Conservation (phyloP, 495 filamentous ascomycete genomes). For the Neurospora tetraspora region DNA sequence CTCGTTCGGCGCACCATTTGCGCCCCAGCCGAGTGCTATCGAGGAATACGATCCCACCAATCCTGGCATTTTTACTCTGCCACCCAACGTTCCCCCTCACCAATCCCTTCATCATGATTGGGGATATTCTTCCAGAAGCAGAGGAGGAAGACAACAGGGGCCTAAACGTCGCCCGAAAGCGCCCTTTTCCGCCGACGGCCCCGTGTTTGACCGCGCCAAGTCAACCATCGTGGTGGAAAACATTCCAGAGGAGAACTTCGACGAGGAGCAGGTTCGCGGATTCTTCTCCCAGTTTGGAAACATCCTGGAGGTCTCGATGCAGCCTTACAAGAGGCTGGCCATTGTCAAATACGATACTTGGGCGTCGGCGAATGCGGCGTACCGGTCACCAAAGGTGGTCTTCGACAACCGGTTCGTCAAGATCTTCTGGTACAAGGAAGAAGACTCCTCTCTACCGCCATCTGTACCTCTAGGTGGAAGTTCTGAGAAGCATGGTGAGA, state of each 20-base stretch:
- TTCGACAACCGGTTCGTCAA: constrained; percentile 98
- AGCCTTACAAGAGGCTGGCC: constrained; percentile 67
- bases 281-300: constrained; percentile 84
- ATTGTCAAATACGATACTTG: constrained; percentile 71
- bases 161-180: constrained; percentile 33
- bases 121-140: constrained; percentile 2
- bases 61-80: constrained; percentile 12
- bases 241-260: constrained; percentile 80
- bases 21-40: constrained; percentile 10
- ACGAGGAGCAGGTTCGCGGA: constrained; percentile 58
- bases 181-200: constrained; percentile 64
- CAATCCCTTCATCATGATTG: not conserved
- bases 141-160: constrained; percentile 12
- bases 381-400: constrained; percentile 83
- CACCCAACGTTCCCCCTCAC: not conserved
- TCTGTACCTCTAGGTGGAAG: constrained; percentile 8
- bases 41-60: constrained; percentile 83
- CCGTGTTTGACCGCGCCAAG: constrained; percentile 61
- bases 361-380: constrained; percentile 67
- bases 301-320: constrained; percentile 63
- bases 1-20: not conserved
- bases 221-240: constrained; percentile 84
- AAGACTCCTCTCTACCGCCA: constrained; percentile 20
- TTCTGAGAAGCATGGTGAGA: constrained; percentile 4
- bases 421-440: constrained; percentile 85